Evolutionary conservation across 164 flowering plant genomes (phyloP), one percentile per base, ranked within the genome.

Genomic region (Stephania yunnanensis): DNA sequence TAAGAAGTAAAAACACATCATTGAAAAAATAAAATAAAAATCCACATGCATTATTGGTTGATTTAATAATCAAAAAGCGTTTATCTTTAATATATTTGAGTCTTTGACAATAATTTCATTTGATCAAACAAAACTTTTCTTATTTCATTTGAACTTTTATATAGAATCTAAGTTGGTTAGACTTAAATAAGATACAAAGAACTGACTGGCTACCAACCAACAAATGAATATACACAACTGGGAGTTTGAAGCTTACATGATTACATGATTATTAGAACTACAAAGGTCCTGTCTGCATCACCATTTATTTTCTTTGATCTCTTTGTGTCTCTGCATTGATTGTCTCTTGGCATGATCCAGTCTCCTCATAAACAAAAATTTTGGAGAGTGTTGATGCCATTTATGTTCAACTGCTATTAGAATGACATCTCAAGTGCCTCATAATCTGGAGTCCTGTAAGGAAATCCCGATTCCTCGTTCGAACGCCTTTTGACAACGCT

Each of bases 401-500:
- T 63, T 31, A 64, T 44, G 25, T 7, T 74, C 10, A 29, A 55
- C 67, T 12, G 25, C 70, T 82, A 25, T 25, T 78, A 89, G 73
- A 88, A 84, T 72, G 95, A 81, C 80, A 85, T 78, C 79, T 92
- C 97, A 9, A 80, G 75, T 64, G 90, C 83, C 77, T 94, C 98
- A 19, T 90, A 86, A 68, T 94, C 93, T 3, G 93, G 91, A 58
- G 89, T 86, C 82, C 68, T 89, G 85, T 84, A 88, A 7, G 85
- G 42, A 69, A 92, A 90, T 50, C 92, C 89, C 20, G 91, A 84
- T 63, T 94, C 98, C 44, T 94, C 98, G 46, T 86, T 89, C 2
- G 96, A 85, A 46, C 88, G 89, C 81, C 97, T 87, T 77, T 88
- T 91, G 22, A 86, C 87, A 22, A 83, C 82, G 71, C 92, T 90